Conservation (phyloP, 495 filamentous ascomycete genomes). For the Cercophora newfieldiana region DNA sequence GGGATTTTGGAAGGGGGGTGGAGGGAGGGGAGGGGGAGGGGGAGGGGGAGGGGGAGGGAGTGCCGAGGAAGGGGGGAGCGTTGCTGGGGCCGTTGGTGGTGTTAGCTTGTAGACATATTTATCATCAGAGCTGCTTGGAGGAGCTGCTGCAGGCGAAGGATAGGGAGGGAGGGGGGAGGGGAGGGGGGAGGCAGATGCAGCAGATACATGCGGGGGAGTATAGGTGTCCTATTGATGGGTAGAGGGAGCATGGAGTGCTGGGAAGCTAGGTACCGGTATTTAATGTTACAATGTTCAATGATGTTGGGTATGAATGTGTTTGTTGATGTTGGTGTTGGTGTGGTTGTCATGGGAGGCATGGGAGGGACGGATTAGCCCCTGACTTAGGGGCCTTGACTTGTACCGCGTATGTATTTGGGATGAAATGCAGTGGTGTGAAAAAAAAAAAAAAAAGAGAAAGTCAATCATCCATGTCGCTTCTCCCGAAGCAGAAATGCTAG, state of each 20-base stretch:
- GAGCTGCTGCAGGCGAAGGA: no score
- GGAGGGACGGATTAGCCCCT: not conserved
- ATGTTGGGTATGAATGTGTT: not conserved
- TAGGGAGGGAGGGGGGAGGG: constrained; percentile 42
- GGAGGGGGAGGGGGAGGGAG: not conserved
- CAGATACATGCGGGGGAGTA: constrained; percentile 48
- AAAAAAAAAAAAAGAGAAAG: no score
- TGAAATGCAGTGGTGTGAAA: no score
- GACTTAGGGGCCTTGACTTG: no score
- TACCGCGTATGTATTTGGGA: no score
- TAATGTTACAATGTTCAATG: not conserved
- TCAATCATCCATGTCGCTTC: no score
- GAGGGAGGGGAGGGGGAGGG: constrained; percentile 18
- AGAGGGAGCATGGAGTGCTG: not conserved
- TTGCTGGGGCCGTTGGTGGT: constrained; percentile 55
- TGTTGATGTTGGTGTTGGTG: not conserved
- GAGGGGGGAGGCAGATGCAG: constrained; percentile 16
- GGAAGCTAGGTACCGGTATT: constrained; percentile 16
- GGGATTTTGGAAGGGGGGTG: constrained; percentile 17
- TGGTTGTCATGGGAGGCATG: not conserved
- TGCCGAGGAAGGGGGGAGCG: constrained; percentile 22
- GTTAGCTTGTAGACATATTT: constrained; percentile 62
- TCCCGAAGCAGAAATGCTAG: no score
- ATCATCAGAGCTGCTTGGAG: constrained; percentile 62
- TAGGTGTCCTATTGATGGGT: constrained; percentile 58